Evolutionary conservation across 441 rosid species (phyloP), one percentile per base, ranked within the genome.

Genomic region (Aquilaria agallochum): DNA sequence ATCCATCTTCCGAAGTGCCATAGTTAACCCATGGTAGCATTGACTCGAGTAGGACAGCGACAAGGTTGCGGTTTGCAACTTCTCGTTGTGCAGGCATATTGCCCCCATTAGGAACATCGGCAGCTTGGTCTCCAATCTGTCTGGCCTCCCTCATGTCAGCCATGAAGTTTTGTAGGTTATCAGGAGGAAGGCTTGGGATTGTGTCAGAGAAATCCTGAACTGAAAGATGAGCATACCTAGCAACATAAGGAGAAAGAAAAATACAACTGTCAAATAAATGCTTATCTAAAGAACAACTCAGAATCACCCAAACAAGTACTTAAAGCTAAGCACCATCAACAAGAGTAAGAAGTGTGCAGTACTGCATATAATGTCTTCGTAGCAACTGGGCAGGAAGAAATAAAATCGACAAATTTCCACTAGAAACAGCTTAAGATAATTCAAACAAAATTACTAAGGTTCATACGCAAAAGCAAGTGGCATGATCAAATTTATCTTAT

Each of bases 201-300:
- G 82, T 58, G 76, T 92, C 95, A 47, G 95, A 85, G 74, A 89
- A 92, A 67, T 92, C 95, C 62, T 84, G 87, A 14, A 82, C 86
- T 78, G 79, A 53, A 77, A 92, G 67, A 84, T 92, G 94, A 65
- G 70, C 76, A 58, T 91, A 91, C 86, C 97, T 88, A 68, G 59
- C 62, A 40, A 55, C 46, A 55, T 34, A 36, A 62, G 53, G 27
- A 20, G 27, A 20, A 20, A 20, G 27, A 20, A 50, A 54, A 55
- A 67, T 10, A 5, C 13, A 36, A 55, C 47, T 53, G 49, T 59
- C 53, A 62, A 31, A 57, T 40, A 10, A 40, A 7, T 40, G 45
- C 10, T 40, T 40, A 6, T 40, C 9, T 5, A 40, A 40, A 40
- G 9, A 40, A 10, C 42, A 36, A 36, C 42, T 40, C 45, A 40